A percentile compares a stretch with the other conserved stretches of the same genome.
Evolutionary conservation across 768 basidiomycete genomes (phyloP).

Genomic region (Leucocoprinus birnbaumii): DNA sequence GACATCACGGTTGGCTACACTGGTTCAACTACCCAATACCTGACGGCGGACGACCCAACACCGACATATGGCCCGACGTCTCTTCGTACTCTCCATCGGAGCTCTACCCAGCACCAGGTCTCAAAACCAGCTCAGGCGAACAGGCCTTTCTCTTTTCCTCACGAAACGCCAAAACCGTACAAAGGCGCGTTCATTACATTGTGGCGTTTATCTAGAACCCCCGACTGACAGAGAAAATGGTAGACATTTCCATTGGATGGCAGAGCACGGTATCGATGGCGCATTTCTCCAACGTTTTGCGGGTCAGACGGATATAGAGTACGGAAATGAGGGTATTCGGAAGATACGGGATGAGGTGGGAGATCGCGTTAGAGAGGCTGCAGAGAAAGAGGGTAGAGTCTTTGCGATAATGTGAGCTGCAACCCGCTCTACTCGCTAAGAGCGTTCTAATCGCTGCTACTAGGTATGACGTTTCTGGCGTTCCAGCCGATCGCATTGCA

Average conservation of each 20-base stretch:
- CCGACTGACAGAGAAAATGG: not conserved
- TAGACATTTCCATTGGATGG: constrained; percentile 85
- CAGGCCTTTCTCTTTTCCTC: constrained; percentile 78
- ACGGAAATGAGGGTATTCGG: constrained; percentile 53
- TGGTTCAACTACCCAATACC: constrained; percentile 75
- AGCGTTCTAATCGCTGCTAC: not conserved
- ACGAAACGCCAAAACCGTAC: constrained; percentile 70
- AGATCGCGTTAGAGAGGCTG: constrained; percentile 68
- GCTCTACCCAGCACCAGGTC: constrained; percentile 65
- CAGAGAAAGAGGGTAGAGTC: constrained; percentile 77
- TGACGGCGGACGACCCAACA: constrained; percentile 67
- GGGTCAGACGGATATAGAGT: constrained; percentile 59
- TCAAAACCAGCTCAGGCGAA: constrained; percentile 52
- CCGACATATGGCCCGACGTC: constrained; percentile 79
- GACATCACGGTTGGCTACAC: constrained; percentile 85
- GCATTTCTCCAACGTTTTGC: constrained; percentile 80
- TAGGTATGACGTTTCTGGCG: constrained; percentile 84
- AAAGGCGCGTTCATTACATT: constrained; percentile 31
- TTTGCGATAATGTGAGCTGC: constrained; percentile 81
- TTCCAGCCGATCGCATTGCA: constrained; percentile 69
- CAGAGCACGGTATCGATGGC: constrained; percentile 74
- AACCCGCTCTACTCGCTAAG: not conserved
- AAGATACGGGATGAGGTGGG: constrained; percentile 72
- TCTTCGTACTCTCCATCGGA: constrained; percentile 70
- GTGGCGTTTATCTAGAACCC: not conserved